These are phyloP conservation scores for Leishmania major DNA, from an alignment of 208 protist species.

Conservation along the genomic window DNA sequence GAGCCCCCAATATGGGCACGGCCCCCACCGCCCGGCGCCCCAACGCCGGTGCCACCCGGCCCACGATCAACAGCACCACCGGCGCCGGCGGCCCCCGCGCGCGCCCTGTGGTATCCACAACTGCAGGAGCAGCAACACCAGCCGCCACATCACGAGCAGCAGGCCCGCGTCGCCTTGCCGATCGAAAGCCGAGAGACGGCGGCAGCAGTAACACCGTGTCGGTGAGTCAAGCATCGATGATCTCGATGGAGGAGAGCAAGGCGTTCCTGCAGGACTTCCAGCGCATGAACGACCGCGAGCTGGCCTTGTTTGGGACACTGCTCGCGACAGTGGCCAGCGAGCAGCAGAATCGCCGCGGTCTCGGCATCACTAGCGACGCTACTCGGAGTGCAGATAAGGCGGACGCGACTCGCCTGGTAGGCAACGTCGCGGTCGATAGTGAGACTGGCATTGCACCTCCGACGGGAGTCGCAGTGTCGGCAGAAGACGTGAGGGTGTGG, in stretches of 20 bases:
- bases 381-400: neutral
- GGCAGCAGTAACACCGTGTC: conserved; percentile 7
- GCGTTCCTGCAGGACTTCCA: conserved; percentile 30
- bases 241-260: conserved; percentile 29
- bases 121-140: neutral
- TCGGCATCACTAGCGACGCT: neutral
- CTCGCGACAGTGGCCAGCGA: conserved; percentile 24
- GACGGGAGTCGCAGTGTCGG: conserved; percentile 6
- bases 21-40: neutral
- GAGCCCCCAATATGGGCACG: neutral
- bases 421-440: neutral
- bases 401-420: neutral
- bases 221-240: conserved; percentile 23
- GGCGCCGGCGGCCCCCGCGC: neutral
- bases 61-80: neutral
- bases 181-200: neutral
- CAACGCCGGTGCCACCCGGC: neutral
- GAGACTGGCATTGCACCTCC: neutral
- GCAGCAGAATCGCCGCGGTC: conserved; percentile 9
- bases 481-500: conserved; percentile 25
- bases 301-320: conserved; percentile 28
- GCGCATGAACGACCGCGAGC: conserved; percentile 27
- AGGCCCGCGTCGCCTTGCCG: neutral
- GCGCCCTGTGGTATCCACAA: conserved; percentile 5
- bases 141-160: neutral